Conservation (phyloP, 2,329 filamentous ascomycete genomes). For the Pyrenochaeta sp. region DNA sequence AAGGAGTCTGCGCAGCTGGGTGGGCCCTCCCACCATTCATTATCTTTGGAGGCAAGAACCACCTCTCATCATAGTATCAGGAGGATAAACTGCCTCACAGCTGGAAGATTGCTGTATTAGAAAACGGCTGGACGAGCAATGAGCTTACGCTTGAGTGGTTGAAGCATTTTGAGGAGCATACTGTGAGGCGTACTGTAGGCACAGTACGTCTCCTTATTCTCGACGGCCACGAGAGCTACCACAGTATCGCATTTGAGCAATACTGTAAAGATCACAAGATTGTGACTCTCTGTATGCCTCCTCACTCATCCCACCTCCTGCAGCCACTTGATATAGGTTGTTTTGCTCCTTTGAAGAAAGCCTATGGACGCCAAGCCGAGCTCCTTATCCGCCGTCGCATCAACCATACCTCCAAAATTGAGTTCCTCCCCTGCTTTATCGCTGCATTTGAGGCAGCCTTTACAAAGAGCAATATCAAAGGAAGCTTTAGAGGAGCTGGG, state of each 20-base stretch:
- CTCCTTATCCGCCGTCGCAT: slow-evolving; percentile 34
- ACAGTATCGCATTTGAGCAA: slow-evolving; percentile 44
- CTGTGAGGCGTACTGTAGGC: slow-evolving; percentile 5
- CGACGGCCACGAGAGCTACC: slow-evolving; percentile 47
- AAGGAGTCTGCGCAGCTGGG: slow-evolving; percentile 3
- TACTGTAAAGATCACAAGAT: slow-evolving; percentile 29
- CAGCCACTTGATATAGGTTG: slow-evolving; percentile 51
- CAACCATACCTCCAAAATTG: slow-evolving; percentile 35
- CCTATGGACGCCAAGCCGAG: slow-evolving; percentile 40
- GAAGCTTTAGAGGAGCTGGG: slow-evolving; percentile 40
- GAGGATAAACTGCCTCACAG: slow-evolving; percentile 2
- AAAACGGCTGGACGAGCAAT: slow-evolving; percentile 10
- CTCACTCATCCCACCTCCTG: slow-evolving; percentile 48
- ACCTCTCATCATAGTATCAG: slow-evolving; percentile 1
- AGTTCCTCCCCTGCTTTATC: slow-evolving; percentile 31
- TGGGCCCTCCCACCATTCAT: slow-evolving; percentile 10
- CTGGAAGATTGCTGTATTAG: slow-evolving; percentile 8
- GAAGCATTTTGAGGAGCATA: slow-evolving; percentile 8
- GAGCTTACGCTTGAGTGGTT: slow-evolving; percentile 5
- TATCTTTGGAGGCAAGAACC: slow-evolving; percentile 6
- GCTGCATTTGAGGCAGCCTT: slow-evolving; percentile 33
- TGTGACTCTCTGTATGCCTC: slow-evolving; percentile 41
- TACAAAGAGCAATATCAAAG: slow-evolving; percentile 35
- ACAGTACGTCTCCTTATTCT: slow-evolving; percentile 37
- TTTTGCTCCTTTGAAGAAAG: slow-evolving; percentile 46